These are phyloP conservation scores for Globisporangium acanthophoron DNA, from an alignment of 352 stramenopile genomes.

Conservation along the genomic window DNA sequence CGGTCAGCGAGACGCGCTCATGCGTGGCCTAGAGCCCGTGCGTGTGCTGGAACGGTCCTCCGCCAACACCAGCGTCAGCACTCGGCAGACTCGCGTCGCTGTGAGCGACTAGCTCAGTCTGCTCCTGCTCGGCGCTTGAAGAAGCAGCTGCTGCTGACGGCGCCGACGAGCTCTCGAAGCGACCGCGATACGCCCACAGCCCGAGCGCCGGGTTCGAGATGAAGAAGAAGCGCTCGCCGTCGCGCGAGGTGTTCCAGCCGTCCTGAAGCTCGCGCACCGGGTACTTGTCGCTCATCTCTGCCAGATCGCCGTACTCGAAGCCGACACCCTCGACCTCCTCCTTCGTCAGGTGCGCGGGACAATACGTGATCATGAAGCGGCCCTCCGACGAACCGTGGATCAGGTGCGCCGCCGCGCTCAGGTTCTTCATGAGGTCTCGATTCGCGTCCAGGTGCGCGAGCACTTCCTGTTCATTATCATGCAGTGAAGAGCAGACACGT, in stretches of 20 bases:
- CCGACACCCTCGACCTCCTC: constrained; percentile 93
- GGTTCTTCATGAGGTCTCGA: constrained; percentile 93
- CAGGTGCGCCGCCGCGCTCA: constrained; percentile 93
- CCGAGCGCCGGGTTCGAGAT: constrained; percentile 96
- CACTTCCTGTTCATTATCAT: constrained; percentile 58
- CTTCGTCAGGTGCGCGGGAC: constrained; percentile 85
- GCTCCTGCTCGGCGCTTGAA: constrained; percentile 1
- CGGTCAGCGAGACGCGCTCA: no score
- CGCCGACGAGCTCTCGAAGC: constrained; percentile 58
- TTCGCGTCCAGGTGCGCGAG: constrained; percentile 90
- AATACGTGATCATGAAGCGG: constrained; percentile 97
- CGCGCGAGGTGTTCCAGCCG: constrained; percentile 89
- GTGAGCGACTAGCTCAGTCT: constrained; percentile 24
- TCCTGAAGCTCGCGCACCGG: constrained; percentile 80
- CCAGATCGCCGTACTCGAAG: constrained; percentile 88
- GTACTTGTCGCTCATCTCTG: constrained; percentile 83
- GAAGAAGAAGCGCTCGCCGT: constrained; percentile 91
- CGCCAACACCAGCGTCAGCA: constrained; percentile 65
- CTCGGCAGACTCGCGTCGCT: constrained; percentile 47
- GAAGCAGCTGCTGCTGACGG: neutral
- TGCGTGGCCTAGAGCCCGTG: neutral
- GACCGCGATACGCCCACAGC: constrained; percentile 91
- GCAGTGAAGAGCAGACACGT: constrained; percentile 1
- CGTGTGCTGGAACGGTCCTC: constrained; percentile 60
- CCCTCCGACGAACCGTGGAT: constrained; percentile 97